phyloP scores from a whole-genome alignment of 352 stramenopile species.

The Thraustochytrium sp. region DNA sequence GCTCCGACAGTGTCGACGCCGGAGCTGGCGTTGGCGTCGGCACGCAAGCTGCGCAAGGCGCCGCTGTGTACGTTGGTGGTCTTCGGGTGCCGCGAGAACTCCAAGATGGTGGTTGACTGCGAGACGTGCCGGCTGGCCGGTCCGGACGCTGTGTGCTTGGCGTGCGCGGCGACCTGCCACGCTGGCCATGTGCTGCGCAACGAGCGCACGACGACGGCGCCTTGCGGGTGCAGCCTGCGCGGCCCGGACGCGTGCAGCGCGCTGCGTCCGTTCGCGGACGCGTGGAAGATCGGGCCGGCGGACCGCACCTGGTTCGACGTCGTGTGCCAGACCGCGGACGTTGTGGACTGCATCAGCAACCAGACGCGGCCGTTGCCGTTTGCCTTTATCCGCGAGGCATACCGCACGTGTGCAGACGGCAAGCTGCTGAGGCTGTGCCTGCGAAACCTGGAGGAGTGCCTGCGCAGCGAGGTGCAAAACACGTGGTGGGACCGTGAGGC shows the following conservation, averaged over 20 bases:
- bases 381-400: constrained; percentile 25
- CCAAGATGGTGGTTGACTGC: constrained; percentile 34
- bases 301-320: constrained; percentile 39
- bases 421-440: constrained; percentile 24
- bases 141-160: not conserved
- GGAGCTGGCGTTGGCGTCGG: too few species aligned
- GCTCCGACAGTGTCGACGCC: too few species aligned
- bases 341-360: constrained; percentile 40
- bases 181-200: not conserved
- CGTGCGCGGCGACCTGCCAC: constrained; percentile 25
- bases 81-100: constrained; percentile 17
- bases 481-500: constrained; percentile 32
- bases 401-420: constrained; percentile 28
- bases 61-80: constrained; percentile 25
- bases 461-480: constrained; percentile 27
- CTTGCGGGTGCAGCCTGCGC: constrained; percentile 18
- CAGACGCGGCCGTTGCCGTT: not conserved
- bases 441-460: constrained; percentile 15
- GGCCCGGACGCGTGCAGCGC: constrained; percentile 2
- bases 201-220: constrained; percentile 23
- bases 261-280: constrained; percentile 28
- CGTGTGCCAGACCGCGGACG: constrained; percentile 28
- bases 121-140: constrained; percentile 17
- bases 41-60: not conserved
- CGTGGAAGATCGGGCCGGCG: constrained; percentile 3